These are phyloP conservation scores for Phaeosphaeriaceae sp. DNA, from an alignment of 2,329 filamentous ascomycete species.

Conservation along the genomic window DNA sequence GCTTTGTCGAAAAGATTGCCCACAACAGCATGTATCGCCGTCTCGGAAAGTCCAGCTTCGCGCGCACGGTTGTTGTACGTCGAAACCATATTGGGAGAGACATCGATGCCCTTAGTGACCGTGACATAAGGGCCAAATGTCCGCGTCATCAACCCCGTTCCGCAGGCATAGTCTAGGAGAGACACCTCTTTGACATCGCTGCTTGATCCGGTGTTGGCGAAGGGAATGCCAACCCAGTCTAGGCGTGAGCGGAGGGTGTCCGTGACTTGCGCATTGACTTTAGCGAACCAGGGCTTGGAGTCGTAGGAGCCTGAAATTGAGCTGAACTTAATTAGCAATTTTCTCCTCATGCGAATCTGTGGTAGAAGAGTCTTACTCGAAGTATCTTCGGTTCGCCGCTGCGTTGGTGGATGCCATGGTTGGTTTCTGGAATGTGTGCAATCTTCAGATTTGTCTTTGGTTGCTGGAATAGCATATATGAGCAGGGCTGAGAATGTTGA, in stretches of 20 bases:
- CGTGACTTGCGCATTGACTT: slow-evolving; percentile 62
- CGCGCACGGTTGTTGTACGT: slow-evolving; percentile 68
- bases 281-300: slow-evolving; percentile 58
- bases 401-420: slow-evolving; percentile 34
- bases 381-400: slow-evolving; percentile 46
- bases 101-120: slow-evolving; percentile 71
- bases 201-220: slow-evolving; percentile 48
- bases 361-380: slow-evolving; percentile 33
- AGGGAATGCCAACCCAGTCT: slow-evolving; percentile 69
- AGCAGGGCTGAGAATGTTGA: background rate
- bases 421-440: background rate
- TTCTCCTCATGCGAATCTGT: background rate
- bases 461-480: background rate
- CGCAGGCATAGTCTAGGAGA: slow-evolving; percentile 79
- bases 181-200: slow-evolving; percentile 50
- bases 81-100: slow-evolving; percentile 73
- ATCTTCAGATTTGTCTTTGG: background rate
- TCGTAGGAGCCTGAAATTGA: slow-evolving; percentile 65
- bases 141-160: slow-evolving; percentile 70
- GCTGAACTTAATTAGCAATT: slow-evolving; percentile 42
- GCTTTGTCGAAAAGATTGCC: slow-evolving; percentile 47
- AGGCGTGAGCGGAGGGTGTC: slow-evolving; percentile 60
- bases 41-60: slow-evolving; percentile 18
- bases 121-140: slow-evolving; percentile 68
- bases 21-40: slow-evolving; percentile 32